Base-by-base conservation (phyloP, 2,329 filamentous ascomycete species). In the Penicillium rolfsii region DNA sequence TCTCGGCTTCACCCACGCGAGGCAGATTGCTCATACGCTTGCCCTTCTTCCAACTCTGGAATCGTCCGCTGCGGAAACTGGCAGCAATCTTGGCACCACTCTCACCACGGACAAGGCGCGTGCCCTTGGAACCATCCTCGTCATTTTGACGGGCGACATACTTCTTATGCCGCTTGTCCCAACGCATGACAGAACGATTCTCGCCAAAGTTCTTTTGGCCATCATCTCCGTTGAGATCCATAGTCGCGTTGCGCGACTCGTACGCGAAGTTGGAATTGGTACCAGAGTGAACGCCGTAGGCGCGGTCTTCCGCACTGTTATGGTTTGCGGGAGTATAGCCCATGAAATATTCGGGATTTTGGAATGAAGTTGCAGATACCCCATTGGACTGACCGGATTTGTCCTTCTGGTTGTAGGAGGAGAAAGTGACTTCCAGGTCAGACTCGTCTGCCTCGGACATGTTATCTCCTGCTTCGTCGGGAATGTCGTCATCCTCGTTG, bases 91-190 rank as follows among this genome's bases (percentile, higher is more conserved):
- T 98, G 81, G 94, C 91, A 57, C 95, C 95, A 72, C 87, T 91
- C 80, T 99, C 95, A 70, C 95, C 93, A 64, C 87, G 85, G 59
- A 97, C 89, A 80, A 97, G 89, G 52, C 85, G 85, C 73, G 88
- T 89, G 38, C 85, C 85, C 70, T 87, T 88, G 33, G 87, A 96
- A 41, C 95, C 95, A 79, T 99, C 96, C 69, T 96, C 91, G 79
- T 99, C 95, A 82, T 99, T 98, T 69, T 88, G 88, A 38, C 91
- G 87, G 12, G 91, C 84, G 38, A 99, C 94, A 80, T 98, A 99
- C 79, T 97, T 98, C 80, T 91, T 96, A 72, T 88, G 87, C 78
- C 97, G 96, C 82, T 96, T 94, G 81, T 99, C 95, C 95, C 95
- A 99, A 67, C 95, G 89, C 88, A 97, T 89, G 50, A 86, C 83